phyloP scores from a whole-genome alignment of 495 filamentous ascomycete genomes.

The Neurospora sp. region DNA sequence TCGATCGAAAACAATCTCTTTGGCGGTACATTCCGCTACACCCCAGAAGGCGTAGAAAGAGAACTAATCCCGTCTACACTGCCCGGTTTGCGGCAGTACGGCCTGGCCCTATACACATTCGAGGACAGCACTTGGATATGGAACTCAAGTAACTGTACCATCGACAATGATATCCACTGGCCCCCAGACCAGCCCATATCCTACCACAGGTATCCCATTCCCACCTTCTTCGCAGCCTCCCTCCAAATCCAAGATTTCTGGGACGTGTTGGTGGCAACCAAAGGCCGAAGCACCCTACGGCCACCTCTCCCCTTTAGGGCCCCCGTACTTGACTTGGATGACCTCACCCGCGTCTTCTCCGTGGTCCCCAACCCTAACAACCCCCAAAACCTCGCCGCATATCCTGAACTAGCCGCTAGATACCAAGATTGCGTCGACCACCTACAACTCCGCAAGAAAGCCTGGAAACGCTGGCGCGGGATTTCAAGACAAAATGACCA shows the following conservation, averaged over 20 bases:
- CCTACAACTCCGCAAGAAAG: background rate
- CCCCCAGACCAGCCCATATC: background rate
- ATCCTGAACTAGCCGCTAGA: background rate
- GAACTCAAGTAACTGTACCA: background rate
- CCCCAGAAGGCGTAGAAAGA: background rate
- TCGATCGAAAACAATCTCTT: background rate
- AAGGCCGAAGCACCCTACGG: background rate
- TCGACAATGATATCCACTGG: background rate
- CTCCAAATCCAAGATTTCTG: background rate
- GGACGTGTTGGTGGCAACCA: background rate
- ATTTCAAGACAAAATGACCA: background rate
- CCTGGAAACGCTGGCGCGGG: background rate
- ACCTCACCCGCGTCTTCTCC: background rate
- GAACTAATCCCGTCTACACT: background rate
- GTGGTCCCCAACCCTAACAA: background rate
- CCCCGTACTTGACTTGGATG: background rate
- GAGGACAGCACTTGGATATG: background rate
- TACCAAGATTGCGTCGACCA: background rate
- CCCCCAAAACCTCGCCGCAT: background rate
- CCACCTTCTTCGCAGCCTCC: background rate
- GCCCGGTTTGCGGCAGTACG: background rate
- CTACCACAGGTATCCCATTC: background rate
- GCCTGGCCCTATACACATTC: background rate
- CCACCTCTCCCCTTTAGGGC: background rate
- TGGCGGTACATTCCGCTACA: background rate